Evolutionary conservation across 495 filamentous ascomycete genomes (phyloP).

Genomic region (Lasiosphaeria miniovina): DNA sequence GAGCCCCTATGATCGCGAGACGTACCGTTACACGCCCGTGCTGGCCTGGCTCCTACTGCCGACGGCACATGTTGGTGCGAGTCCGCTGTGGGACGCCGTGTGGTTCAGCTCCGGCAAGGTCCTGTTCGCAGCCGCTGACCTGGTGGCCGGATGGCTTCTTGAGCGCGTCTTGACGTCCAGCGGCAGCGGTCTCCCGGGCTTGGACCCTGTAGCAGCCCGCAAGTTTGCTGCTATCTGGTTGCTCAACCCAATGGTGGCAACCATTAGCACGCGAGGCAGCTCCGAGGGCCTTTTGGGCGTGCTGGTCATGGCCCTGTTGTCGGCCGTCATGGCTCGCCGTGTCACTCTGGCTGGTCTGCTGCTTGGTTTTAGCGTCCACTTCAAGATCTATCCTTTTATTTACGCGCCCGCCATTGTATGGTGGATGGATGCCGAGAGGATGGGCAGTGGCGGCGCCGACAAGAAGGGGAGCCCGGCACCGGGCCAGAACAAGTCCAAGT

Average conservation of each 20-base stretch:
- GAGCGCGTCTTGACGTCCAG: conserved; percentile 33
- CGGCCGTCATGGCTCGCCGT: conserved; percentile 63
- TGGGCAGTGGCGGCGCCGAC: conserved; percentile 8
- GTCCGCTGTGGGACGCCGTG: conserved; percentile 30
- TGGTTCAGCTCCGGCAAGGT: conserved; percentile 87
- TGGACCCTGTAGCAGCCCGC: conserved; percentile 50
- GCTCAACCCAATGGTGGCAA: conserved; percentile 96
- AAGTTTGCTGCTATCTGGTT: conserved; percentile 84
- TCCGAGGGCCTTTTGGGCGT: conserved; percentile 88
- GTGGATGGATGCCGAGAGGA: conserved; percentile 68
- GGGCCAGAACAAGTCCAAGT: background rate
- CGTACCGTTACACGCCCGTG: conserved; percentile 94
- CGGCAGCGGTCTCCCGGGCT: conserved; percentile 9
- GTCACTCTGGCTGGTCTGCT: conserved; percentile 68
- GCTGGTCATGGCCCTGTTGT: conserved; percentile 75
- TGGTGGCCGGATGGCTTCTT: conserved; percentile 86
- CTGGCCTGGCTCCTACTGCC: conserved; percentile 87
- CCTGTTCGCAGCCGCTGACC: conserved; percentile 77
- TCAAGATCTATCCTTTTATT: conserved; percentile 98
- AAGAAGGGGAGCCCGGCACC: background rate
- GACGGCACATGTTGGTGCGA: conserved; percentile 56
- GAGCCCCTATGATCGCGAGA: conserved; percentile 84
- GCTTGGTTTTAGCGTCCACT: conserved; percentile 83
- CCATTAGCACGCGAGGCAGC: conserved; percentile 89
- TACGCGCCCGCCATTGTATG: conserved; percentile 84